Percentiles rank a stretch among this genome's conserved stretches.
Conservation (phyloP, 345 rosid genomes). For the Dipteronia sinensis region DNA sequence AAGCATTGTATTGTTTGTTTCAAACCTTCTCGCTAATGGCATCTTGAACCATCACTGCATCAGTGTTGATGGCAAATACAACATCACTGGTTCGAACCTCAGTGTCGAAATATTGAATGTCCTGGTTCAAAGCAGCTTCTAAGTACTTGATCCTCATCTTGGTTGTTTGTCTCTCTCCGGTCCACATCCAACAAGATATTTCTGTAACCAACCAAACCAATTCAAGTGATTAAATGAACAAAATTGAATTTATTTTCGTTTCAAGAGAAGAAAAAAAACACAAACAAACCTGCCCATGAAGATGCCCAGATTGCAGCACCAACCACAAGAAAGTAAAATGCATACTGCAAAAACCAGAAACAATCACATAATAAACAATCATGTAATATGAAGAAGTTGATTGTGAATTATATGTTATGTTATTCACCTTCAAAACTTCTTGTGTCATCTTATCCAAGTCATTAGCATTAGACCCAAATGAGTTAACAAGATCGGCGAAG, state of each 20-base stretch:
- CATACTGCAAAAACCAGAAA: conserved; percentile 62
- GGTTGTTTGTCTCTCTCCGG: conserved; percentile 95
- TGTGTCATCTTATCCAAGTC: conserved; percentile 93
- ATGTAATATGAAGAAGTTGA: not conserved
- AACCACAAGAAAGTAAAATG: conserved; percentile 93
- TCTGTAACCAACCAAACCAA: conserved; percentile 46
- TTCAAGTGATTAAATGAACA: not conserved
- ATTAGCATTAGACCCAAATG: conserved; percentile 93
- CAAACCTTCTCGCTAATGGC: conserved; percentile 96
- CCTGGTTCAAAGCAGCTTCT: conserved; percentile 94
- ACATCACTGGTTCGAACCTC: conserved; percentile 95
- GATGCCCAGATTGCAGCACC: conserved; percentile 99
- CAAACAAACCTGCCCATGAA: conserved; percentile 88
- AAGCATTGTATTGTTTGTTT: not conserved
- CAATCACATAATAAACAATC: not conserved
- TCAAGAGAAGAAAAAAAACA: not conserved
- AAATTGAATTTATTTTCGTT: not conserved
- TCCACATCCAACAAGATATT: conserved; percentile 99
- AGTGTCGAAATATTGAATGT: conserved; percentile 90
- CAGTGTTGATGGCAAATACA: conserved; percentile 84
- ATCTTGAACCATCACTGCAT: conserved; percentile 96
- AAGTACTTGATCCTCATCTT: conserved; percentile 96
- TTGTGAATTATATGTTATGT: not conserved
- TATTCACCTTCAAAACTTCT: conserved; percentile 85
- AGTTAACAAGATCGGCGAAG: conserved; percentile 99